Evolutionary conservation across 805 yeast species (phyloP).

Genomic region (Cyberlindnera japonica): DNA sequence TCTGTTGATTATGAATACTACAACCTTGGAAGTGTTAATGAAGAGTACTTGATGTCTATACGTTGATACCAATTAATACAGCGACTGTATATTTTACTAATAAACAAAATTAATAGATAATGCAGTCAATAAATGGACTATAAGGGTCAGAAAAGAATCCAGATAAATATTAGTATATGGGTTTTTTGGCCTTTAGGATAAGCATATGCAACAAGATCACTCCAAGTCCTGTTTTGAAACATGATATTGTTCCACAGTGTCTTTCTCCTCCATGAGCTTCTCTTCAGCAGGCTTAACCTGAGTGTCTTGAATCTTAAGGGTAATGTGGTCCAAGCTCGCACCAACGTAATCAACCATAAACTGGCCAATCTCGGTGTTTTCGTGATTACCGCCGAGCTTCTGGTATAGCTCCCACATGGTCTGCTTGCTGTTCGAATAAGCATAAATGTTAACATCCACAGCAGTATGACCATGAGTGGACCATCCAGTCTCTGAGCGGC

Average conservation of each 20-base stretch:
- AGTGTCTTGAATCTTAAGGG: slow-evolving; percentile 46
- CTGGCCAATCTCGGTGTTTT: slow-evolving; percentile 79
- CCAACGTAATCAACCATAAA: slow-evolving; percentile 57
- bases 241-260: slow-evolving; percentile 7
- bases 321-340: slow-evolving; percentile 45
- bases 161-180: no score
- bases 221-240: not conserved
- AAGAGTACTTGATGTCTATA: slow-evolving; percentile 14
- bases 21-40: slow-evolving; percentile 17
- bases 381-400: slow-evolving; percentile 72
- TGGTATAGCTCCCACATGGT: slow-evolving; percentile 36
- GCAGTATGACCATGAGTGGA: slow-evolving; percentile 95
- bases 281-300: slow-evolving; percentile 34
- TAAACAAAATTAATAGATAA: no score
- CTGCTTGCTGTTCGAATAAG: slow-evolving; percentile 55
- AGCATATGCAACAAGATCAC: no score
- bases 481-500: slow-evolving; percentile 93
- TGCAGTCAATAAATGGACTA: no score
- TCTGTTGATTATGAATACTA: slow-evolving; percentile 26
- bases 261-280: slow-evolving; percentile 3
- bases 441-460: slow-evolving; percentile 91
- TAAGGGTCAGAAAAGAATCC: no score
- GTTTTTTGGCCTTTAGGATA: no score
- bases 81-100: no score
- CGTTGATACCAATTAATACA: no score